Evolutionary conservation across 192 early-diverging fungal species (phyloP).

Genomic region (Radiomyces spectabilis): DNA sequence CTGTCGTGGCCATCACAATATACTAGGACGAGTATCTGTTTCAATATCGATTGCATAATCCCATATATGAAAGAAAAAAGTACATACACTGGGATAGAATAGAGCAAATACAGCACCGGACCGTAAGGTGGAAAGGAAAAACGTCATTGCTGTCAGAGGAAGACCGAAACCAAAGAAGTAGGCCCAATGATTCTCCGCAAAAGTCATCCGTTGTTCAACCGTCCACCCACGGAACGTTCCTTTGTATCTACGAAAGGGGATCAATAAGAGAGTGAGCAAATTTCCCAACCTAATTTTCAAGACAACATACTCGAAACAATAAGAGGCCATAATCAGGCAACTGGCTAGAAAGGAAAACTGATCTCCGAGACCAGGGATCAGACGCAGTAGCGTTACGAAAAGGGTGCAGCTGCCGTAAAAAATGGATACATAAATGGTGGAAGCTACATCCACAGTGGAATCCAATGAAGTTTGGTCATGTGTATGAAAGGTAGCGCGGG

Average conservation of each 20-base stretch:
- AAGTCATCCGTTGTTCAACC: neutral
- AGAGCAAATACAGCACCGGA: slow-evolving; percentile 2
- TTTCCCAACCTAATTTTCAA: too few species aligned
- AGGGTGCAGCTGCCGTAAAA: neutral
- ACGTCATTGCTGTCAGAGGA: neutral
- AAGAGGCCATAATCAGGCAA: neutral
- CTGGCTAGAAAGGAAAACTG: neutral
- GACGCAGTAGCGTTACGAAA: neutral
- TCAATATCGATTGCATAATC: too few species aligned
- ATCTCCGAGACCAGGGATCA: neutral
- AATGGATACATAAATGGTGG: neutral
- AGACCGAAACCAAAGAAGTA: slow-evolving; percentile 9
- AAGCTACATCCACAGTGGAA: neutral
- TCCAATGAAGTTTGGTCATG: too few species aligned
- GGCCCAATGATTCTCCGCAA: slow-evolving; percentile 3
- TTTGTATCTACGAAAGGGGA: slow-evolving; percentile 7
- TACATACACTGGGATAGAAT: neutral
- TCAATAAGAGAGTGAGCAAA: too few species aligned
- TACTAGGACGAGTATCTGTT: too few species aligned
- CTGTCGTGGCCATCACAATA: too few species aligned
- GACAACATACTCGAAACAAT: slow-evolving; percentile 11
- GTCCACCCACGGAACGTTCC: slow-evolving; percentile 1
- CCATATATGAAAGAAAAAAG: neutral
- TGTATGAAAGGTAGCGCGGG: too few species aligned
- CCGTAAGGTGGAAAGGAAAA: neutral